Evolutionary conservation across 1,139 yeast species (phyloP).

Genomic region (Oligophagozyma castellii): DNA sequence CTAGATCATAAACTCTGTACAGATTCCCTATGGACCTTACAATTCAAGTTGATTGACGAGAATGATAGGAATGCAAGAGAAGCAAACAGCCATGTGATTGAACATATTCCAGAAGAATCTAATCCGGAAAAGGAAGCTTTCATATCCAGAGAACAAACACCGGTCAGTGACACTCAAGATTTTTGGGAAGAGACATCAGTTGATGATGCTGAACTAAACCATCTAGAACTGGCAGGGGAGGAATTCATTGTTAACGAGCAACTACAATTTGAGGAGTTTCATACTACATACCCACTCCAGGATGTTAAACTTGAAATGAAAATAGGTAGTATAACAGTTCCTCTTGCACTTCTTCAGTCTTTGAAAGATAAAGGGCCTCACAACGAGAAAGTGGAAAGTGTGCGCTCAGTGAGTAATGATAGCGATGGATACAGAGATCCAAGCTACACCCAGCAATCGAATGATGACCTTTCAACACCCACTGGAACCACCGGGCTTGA

Average conservation of each 20-base stretch:
- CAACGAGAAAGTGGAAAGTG: too few relatives aligned
- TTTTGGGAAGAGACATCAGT: too few relatives aligned
- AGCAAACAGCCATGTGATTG: neutral
- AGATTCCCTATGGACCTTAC: neutral
- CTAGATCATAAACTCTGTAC: neutral
- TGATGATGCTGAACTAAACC: too few relatives aligned
- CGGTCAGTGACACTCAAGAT: neutral
- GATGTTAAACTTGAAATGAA: conserved; percentile 2
- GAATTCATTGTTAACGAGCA: too few relatives aligned
- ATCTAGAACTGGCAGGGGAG: too few relatives aligned
- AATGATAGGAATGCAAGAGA: neutral
- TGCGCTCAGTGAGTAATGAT: too few relatives aligned
- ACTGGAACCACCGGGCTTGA: too few relatives aligned
- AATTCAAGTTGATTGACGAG: neutral
- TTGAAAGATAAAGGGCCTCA: too few relatives aligned
- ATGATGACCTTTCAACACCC: too few relatives aligned
- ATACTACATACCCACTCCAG: neutral
- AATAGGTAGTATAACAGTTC: conserved; percentile 6
- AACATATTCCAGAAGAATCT: neutral
- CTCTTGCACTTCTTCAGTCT: conserved; percentile 4
- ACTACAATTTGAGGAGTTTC: too few relatives aligned
- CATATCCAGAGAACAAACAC: neutral
- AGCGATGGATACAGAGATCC: too few relatives aligned
- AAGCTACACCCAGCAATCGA: too few relatives aligned
- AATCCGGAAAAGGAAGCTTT: neutral